Conservation (phyloP, 176 grass and related monocot genomes). For the Secale cereale region DNA sequence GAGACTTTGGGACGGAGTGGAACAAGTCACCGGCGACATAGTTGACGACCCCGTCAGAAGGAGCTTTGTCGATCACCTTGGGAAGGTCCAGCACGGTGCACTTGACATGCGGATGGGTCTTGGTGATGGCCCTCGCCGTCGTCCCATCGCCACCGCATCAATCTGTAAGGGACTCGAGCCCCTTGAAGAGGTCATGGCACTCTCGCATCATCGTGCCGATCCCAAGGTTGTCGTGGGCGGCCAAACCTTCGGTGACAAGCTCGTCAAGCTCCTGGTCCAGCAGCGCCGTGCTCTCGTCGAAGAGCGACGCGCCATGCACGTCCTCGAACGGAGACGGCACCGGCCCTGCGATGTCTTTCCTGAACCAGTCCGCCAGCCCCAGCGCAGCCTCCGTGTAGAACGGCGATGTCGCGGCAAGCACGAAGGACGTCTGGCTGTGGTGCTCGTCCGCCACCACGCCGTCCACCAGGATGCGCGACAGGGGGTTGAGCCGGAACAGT, state of each 20-base stretch:
- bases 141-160: slow-evolving; percentile 35
- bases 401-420: not conserved
- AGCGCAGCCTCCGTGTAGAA: not conserved
- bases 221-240: not conserved
- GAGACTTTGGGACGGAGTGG: slow-evolving; percentile 37
- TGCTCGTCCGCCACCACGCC: not conserved
- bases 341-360: not conserved
- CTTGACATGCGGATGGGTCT: slow-evolving; percentile 27
- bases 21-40: slow-evolving; percentile 48
- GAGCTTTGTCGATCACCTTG: slow-evolving; percentile 13
- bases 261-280: not conserved
- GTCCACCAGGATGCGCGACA: slow-evolving; percentile 26
- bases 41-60: not conserved
- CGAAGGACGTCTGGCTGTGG: not conserved
- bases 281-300: slow-evolving; percentile 3
- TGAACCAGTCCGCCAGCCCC: slow-evolving; percentile 40
- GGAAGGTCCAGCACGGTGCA: slow-evolving; percentile 49
- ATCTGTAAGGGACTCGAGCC: slow-evolving; percentile 31
- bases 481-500: slow-evolving; percentile 18
- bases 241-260: not conserved
- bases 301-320: not conserved
- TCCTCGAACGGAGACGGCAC: slow-evolving; percentile 1
- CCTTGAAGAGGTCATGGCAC: slow-evolving; percentile 17
- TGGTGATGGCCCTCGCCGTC: slow-evolving; percentile 12
- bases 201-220: not conserved